A percentile compares a stretch with the other conserved stretches of the same genome.
Evolutionary conservation across 2,329 filamentous ascomycete species (phyloP).

Genomic region (Ophiostoma ulmi): DNA sequence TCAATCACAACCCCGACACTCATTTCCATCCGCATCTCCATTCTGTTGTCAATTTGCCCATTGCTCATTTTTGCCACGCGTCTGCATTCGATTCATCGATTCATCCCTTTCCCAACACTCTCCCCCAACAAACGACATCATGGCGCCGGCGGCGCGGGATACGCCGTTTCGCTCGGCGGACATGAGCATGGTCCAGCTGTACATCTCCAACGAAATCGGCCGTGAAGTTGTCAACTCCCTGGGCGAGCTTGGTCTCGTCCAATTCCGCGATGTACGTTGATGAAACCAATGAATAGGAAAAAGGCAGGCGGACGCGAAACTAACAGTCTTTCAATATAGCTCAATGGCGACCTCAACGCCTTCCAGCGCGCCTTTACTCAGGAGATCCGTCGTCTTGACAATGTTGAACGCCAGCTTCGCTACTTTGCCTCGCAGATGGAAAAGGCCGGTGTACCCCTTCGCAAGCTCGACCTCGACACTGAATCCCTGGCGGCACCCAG

Average conservation of each 20-base stretch:
- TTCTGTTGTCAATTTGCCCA: neutral
- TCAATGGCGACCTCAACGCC: slow-evolving; percentile 86
- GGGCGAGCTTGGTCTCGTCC: slow-evolving; percentile 91
- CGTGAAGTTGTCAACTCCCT: slow-evolving; percentile 94
- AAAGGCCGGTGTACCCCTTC: slow-evolving; percentile 77
- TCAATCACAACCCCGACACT: slow-evolving; percentile 5
- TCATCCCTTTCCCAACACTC: neutral
- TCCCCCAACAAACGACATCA: slow-evolving; percentile 36
- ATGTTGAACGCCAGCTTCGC: slow-evolving; percentile 93
- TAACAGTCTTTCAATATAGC: slow-evolving; percentile 45
- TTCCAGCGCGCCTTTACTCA: slow-evolving; percentile 98
- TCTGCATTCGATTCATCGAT: neutral
- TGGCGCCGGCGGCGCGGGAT: slow-evolving; percentile 66
- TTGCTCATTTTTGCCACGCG: neutral
- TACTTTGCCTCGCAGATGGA: slow-evolving; percentile 97
- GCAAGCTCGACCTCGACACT: slow-evolving; percentile 85
- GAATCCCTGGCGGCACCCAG: slow-evolving; percentile 82
- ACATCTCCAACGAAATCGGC: slow-evolving; percentile 98
- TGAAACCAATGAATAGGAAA: neutral
- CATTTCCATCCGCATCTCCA: slow-evolving; percentile 15
- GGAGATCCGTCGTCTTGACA: slow-evolving; percentile 94
- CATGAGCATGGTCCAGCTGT: slow-evolving; percentile 99
- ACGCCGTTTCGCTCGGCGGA: slow-evolving; percentile 99
- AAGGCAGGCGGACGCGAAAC: slow-evolving; percentile 12
- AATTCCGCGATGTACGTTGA: slow-evolving; percentile 84